Evolutionary conservation across 2,329 filamentous ascomycete species (phyloP).

Genomic region (Verticillium longisporum): DNA sequence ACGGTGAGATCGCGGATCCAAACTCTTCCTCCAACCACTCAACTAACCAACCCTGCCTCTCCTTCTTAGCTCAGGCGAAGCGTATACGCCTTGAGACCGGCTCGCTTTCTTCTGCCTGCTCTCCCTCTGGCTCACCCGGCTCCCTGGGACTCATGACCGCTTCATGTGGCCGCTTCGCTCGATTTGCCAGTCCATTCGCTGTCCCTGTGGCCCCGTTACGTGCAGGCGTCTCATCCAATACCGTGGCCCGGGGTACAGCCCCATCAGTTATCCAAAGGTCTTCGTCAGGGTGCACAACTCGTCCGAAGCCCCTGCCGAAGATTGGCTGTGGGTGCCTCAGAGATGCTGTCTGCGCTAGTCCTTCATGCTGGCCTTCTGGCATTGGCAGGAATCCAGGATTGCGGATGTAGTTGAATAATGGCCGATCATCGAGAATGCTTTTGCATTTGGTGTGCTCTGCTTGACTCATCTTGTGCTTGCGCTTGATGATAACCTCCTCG

Average conservation of each 20-base stretch:
- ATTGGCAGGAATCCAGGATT: conserved; percentile 38
- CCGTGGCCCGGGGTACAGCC: not conserved
- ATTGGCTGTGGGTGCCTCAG: conserved; percentile 38
- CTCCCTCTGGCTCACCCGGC: not conserved
- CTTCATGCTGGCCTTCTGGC: conserved; percentile 18
- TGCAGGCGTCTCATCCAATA: not conserved
- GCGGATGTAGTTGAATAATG: conserved; percentile 54
- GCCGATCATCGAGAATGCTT: conserved; percentile 49
- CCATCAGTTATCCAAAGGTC: conserved; percentile 12
- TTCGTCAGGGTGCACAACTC: conserved; percentile 35
- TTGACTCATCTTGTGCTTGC: conserved; percentile 68
- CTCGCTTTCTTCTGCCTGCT: not conserved
- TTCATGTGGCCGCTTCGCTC: not conserved
- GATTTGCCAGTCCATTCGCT: not conserved
- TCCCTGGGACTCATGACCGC: not conserved
- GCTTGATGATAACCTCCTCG: conserved; percentile 75
- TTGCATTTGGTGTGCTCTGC: conserved; percentile 51
- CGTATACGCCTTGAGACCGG: not conserved
- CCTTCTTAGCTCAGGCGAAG: not conserved
- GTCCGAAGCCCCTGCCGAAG: conserved; percentile 44
- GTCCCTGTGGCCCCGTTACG: not conserved
- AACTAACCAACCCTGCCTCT: not conserved
- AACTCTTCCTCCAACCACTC: not conserved
- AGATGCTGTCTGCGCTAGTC: conserved; percentile 40
- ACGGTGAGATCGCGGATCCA: not conserved